These are phyloP conservation scores for Saccharomyces pastorianus DNA, from an alignment of 1,139 yeast genomes.

Conservation along the genomic window DNA sequence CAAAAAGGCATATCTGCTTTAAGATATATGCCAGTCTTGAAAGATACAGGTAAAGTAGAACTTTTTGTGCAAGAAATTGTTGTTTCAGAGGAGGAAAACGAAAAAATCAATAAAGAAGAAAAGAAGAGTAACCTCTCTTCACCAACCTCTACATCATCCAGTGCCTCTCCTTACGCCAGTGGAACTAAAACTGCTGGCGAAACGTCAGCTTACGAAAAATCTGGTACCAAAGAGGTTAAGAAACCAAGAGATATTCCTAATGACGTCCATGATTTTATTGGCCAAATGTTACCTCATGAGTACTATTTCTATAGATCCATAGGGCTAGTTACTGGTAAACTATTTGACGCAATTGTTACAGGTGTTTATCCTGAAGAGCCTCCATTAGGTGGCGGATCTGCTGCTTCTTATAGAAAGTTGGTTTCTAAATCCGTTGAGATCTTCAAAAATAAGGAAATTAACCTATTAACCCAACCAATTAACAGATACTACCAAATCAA, in stretches of 20 bases:
- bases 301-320: constrained; percentile 71
- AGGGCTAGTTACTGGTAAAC: constrained; percentile 61
- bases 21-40: constrained; percentile 62
- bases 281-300: constrained; percentile 84
- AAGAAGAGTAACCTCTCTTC: not conserved
- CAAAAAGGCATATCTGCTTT: constrained; percentile 48
- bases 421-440: constrained; percentile 42
- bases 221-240: not conserved
- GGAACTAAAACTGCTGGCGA: not conserved
- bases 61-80: constrained; percentile 48
- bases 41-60: constrained; percentile 62
- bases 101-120: constrained; percentile 1
- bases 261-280: constrained; percentile 74
- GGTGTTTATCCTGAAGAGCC: constrained; percentile 59
- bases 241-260: constrained; percentile 41
- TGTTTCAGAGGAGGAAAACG: constrained; percentile 22
- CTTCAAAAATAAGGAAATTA: constrained; percentile 52
- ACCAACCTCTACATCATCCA: not conserved
- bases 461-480: constrained; percentile 61
- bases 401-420: constrained; percentile 50
- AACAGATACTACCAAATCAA: constrained; percentile 83
- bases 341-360: constrained; percentile 60
- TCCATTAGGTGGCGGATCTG: constrained; percentile 60
- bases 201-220: not conserved
- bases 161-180: not conserved